Evolutionary conservation across 2,329 filamentous ascomycete genomes (phyloP), one percentile per base, ranked within the genome.

Genomic region (Colletotrichum truncatum): DNA sequence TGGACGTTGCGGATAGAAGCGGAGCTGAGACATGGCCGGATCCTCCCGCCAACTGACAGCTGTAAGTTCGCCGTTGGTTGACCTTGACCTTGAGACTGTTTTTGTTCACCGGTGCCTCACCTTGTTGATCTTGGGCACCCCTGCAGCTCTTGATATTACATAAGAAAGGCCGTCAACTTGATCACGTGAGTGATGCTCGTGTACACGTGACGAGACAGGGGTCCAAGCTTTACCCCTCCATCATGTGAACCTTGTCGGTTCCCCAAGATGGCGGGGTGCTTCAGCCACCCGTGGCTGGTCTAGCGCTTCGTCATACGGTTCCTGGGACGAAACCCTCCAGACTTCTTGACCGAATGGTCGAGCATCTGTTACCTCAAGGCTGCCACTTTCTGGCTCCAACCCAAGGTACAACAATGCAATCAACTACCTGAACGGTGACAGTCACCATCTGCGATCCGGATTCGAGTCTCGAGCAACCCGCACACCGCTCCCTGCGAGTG

Each of bases 221-320:
- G 41, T 11, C 55, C 55, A 36, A 60, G 55, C 55, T 64, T 32
- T 65, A 39, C 57, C 57, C 62, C 62, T 65, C 62, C 62, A 62
- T 55, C 23, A 30, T 26, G 59, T 36, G 55, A 57, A 65, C 62
- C 62, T 62, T 62, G 62, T 49, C 34, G 49, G 57, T 23, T 21
- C 9, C 32, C 48, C n/a, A n/a, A n/a, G n/a, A 65, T 52, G 43
- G 60, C 59, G 64, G 61, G 64, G 61, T 63, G 59, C 53, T 59
- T 61, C 52, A 66, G 64, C 59, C 59, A 66, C 59, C n/a, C 12
- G 58, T 66, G 62, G 62, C 62, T 65, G 34, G 28, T 18, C 49
- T 38, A 62, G 57, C 57, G 62, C 62, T 65, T 65, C 62, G 62
- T 65, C 62, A 65, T 62, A 65, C 57, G 16, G 39, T 45, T 18